Conservation (phyloP, 2,329 filamentous ascomycete species). For the Ascochyta pisi region DNA sequence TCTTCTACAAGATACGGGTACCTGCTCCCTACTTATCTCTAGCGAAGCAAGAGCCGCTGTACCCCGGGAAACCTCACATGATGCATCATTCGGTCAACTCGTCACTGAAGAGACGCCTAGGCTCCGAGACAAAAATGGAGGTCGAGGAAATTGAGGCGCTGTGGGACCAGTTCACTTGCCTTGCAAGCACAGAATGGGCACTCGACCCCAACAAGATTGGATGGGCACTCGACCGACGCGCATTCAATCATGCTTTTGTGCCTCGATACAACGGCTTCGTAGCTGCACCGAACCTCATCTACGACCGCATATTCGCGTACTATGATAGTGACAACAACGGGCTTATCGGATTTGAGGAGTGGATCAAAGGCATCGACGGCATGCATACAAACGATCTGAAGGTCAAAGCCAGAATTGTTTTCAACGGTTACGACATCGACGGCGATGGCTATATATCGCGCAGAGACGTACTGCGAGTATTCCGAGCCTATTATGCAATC, state of each 20-base stretch:
- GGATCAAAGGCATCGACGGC: constrained; percentile 78
- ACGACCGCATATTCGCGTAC: constrained; percentile 95
- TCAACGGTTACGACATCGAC: constrained; percentile 91
- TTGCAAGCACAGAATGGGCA: constrained; percentile 83
- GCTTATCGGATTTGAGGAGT: constrained; percentile 91
- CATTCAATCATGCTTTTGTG: constrained; percentile 89
- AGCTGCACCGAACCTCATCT: constrained; percentile 84
- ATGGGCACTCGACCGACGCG: constrained; percentile 88
- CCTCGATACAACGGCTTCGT: constrained; percentile 82
- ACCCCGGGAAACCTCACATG: constrained; percentile 71
- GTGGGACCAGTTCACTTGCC: constrained; percentile 96
- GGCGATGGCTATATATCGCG: constrained; percentile 84
- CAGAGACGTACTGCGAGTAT: constrained; percentile 88
- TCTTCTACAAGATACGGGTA: constrained; percentile 95
- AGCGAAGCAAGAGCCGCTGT: constrained; percentile 65
- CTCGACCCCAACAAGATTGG: constrained; percentile 75
- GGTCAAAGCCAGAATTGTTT: constrained; percentile 64
- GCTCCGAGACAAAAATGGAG: constrained; percentile 63
- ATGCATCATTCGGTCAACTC: constrained; percentile 72
- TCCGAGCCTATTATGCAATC: constrained; percentile 88
- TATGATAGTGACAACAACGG: constrained; percentile 92
- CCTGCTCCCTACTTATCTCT: constrained; percentile 83
- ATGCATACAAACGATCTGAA: constrained; percentile 59
- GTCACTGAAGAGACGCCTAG: constrained; percentile 68
- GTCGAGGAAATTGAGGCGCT: constrained; percentile 88